Conservation (phyloP, 202 grass and related monocot species). For the Setaria italica region DNA sequence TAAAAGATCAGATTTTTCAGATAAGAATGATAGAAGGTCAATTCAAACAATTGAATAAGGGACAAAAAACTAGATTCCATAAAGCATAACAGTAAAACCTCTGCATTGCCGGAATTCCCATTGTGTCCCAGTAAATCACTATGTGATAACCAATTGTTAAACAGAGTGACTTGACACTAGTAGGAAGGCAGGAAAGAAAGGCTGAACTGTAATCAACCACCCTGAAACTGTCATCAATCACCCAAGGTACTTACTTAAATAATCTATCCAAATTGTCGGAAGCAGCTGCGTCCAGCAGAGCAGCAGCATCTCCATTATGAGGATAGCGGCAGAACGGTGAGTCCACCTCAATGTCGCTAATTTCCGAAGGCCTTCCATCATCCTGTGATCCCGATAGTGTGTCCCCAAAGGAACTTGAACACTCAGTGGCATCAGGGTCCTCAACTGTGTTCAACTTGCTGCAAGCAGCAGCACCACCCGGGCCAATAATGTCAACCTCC, state of each 20-base stretch:
- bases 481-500: constrained; percentile 70
- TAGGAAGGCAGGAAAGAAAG: constrained; percentile 21
- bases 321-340: constrained; percentile 77
- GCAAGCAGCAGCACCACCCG: constrained; percentile 18
- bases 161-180: background rate
- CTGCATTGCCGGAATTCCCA: constrained; percentile 9
- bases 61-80: background rate
- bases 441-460: constrained; percentile 51
- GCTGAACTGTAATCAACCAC: background rate
- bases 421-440: constrained; percentile 72
- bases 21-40: background rate
- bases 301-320: constrained; percentile 65
- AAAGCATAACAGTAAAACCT: background rate
- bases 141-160: background rate
- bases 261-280: constrained; percentile 60
- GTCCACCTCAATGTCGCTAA: constrained; percentile 84
- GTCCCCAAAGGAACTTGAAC: constrained; percentile 89
- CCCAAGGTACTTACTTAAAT: constrained; percentile 71
- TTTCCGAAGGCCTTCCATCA: constrained; percentile 69
- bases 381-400: constrained; percentile 73
- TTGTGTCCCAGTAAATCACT: background rate
- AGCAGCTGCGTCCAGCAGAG: constrained; percentile 60
- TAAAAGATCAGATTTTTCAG: background rate
- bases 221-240: background rate
- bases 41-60: too few species aligned